Evolutionary conservation across 345 rosid species (phyloP), one percentile per base, ranked within the genome.

Genomic region (Nasturtium officinale): DNA sequence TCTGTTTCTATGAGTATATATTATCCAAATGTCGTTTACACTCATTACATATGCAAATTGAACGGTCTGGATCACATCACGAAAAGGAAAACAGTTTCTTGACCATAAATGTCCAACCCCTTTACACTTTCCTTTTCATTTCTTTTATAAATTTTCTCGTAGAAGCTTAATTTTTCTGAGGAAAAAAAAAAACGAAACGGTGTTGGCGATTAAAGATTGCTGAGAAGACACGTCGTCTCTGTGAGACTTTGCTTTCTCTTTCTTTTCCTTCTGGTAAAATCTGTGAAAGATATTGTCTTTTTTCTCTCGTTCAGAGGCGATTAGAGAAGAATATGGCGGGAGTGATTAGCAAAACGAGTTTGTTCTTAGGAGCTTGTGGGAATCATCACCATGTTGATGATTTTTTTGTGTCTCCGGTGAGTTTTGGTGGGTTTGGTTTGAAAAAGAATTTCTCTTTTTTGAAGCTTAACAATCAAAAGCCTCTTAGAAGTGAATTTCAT

Each of bases 331-430:
- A 59, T 13, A 61, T 87, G 91, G 83, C 87, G 9, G 86, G 78
- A 37, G 81, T 84, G 67, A 70, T 89, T 76, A 74, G 82, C 79
- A 81, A 73, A 72, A 16, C 85, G 25, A 83, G 74, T 76, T 73
- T 83, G 23, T 74, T 89, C 61, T 62, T 64, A 1, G 58, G 72
- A 71, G 67, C 72, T 50, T 65, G 66, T 60, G 67, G 46, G 28
- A 62, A 61, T 43, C 79, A 73, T 55, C 80, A 76, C 2, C 82
- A 38, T 58, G 81, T 32, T 8, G 71, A 76, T 74, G 80, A 77
- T 37, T n/a, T 61, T 54, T 77, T 72, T 60, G 55, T 57, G 11
- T 63, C 72, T 2, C 46, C 83, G 12, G 84, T 67, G 74, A 65
- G 77, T 61, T 81, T 79, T 56, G 75, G 59, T 61, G 67, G 57